Evolutionary conservation across 148 eudicot species (phyloP).

Genomic region (Cornus suecica): DNA sequence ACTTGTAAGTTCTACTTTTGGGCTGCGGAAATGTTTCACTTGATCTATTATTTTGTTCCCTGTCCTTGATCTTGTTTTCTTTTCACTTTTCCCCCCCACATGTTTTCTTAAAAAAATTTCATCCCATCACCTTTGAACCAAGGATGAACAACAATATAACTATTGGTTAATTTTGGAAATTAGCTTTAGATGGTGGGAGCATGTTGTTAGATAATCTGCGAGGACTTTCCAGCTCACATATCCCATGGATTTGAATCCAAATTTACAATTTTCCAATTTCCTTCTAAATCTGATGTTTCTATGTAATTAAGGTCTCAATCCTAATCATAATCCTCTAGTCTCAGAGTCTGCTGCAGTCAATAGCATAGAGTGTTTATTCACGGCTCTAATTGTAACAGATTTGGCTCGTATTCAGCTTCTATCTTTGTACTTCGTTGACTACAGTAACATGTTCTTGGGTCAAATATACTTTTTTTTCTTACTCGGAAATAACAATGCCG

Average conservation of each 20-base stretch:
- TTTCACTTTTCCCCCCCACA: neutral
- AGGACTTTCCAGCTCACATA: neutral
- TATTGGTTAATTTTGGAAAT: neutral
- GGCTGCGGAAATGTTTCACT: neutral
- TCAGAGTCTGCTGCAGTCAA: neutral
- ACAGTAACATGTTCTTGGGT: neutral
- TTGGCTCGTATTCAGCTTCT: neutral
- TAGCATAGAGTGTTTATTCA: neutral
- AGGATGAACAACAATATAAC: neutral
- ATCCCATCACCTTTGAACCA: neutral
- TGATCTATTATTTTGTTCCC: neutral
- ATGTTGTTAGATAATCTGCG: neutral
- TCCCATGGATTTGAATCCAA: neutral
- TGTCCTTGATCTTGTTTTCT: neutral
- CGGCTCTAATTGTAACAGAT: neutral
- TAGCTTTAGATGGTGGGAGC: neutral
- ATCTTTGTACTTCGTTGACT: neutral
- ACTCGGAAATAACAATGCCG: neutral
- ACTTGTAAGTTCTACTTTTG: slow-evolving; percentile 54
- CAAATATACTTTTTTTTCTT: neutral
- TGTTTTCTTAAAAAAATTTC: neutral
- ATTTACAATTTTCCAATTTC: neutral
- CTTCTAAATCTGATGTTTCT: neutral
- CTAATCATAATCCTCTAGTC: neutral
- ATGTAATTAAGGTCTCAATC: neutral